Conservation (phyloP, 306 rosid genomes). For the Cercis canadensis region DNA sequence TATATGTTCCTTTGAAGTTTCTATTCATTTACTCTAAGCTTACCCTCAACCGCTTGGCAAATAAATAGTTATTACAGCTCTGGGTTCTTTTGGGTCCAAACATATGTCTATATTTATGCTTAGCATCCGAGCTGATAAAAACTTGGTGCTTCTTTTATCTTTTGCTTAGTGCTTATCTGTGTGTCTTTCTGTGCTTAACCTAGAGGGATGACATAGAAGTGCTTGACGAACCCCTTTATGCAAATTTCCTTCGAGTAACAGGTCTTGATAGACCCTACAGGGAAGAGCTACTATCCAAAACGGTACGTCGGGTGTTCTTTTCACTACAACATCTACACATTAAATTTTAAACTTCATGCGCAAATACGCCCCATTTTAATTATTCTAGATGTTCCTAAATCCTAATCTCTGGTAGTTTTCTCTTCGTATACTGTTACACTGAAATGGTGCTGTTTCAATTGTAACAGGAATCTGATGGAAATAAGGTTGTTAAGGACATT, state of each 20-base stretch:
- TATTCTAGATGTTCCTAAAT: background rate
- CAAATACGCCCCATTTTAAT: background rate
- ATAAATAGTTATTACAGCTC: background rate
- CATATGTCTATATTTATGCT: background rate
- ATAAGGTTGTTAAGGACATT: conserved; percentile 68
- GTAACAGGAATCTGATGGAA: conserved; percentile 75
- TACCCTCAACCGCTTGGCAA: no score
- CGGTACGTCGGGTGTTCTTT: conserved; percentile 46
- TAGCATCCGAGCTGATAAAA: background rate
- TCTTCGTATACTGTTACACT: conserved; percentile 20
- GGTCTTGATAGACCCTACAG: conserved; percentile 77
- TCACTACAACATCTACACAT: background rate
- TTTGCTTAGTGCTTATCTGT: background rate
- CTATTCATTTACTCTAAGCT: no score
- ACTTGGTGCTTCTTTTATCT: background rate
- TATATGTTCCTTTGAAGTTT: no score
- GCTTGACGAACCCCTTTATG: conserved; percentile 84
- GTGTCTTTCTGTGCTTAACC: conserved; percentile 15
- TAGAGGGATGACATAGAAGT: conserved; percentile 85
- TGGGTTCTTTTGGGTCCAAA: background rate
- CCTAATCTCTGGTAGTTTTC: background rate
- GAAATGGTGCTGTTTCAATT: conserved; percentile 30
- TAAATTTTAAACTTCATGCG: conserved; percentile 13
- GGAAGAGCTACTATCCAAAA: conserved; percentile 63
- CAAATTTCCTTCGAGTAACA: conserved; percentile 67